These are phyloP conservation scores for Cruciata laevipes DNA, from an alignment of 257 asterid genomes.

Conservation along the genomic window DNA sequence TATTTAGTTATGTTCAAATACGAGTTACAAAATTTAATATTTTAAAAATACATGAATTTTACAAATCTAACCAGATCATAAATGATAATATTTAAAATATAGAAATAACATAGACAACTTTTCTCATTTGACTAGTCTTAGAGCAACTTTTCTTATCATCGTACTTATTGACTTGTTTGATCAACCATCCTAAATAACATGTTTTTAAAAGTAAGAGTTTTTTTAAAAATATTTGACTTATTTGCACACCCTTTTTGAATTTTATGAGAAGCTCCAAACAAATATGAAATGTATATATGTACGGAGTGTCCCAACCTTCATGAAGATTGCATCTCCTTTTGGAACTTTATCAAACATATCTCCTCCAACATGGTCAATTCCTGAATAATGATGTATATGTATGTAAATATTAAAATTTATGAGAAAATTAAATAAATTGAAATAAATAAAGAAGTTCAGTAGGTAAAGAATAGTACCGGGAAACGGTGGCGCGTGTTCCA, in stretches of 20 bases:
- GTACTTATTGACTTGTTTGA: no score
- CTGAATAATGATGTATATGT: neutral
- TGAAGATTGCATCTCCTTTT: neutral
- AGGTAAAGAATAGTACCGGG: neutral
- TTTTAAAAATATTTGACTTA: neutral
- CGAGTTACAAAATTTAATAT: no score
- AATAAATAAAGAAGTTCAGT: neutral
- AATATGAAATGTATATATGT: no score
- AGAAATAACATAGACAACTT: no score
- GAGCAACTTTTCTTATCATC: no score
- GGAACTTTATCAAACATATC: neutral
- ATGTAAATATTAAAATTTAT: neutral
- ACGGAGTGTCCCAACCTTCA: constrained; percentile 2
- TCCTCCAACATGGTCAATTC: neutral
- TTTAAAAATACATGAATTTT: no score
- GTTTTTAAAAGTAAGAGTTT: no score
- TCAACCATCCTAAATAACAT: no score
- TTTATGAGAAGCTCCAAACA: neutral
- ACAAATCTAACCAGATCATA: no score
- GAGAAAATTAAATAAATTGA: neutral
- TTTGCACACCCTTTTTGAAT: neutral
- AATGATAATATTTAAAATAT: no score
- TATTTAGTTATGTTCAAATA: no score
- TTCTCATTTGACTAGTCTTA: no score
- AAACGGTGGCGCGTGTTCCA: neutral